phyloP scores from a whole-genome alignment of 108 stramenopile species.

The Epipyxis sp. region DNA sequence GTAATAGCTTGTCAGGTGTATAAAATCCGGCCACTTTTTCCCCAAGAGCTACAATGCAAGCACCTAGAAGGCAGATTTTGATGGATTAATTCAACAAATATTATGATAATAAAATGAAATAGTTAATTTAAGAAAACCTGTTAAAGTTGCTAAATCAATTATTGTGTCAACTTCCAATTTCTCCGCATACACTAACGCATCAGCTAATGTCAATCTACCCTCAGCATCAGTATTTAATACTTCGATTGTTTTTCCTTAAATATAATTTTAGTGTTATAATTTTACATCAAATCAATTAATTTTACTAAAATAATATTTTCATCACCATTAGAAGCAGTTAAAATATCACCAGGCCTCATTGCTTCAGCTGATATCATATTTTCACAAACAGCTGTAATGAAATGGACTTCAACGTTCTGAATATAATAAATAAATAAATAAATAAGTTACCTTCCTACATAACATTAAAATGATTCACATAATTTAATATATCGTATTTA shows the following conservation, averaged over 20 bases:
- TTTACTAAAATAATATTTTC: conserved; percentile 76
- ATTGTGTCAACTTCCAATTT: conserved; percentile 78
- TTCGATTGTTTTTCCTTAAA: conserved; percentile 32
- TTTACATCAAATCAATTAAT: too few relatives aligned
- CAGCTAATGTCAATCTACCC: conserved; percentile 91
- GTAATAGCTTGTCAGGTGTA: conserved; percentile 68
- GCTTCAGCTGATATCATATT: conserved; percentile 92
- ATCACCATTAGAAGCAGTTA: conserved; percentile 96
- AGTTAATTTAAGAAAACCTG: too few relatives aligned
- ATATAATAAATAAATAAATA: background rate
- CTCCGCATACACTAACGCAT: conserved; percentile 93
- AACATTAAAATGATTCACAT: too few relatives aligned
- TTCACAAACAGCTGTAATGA: conserved; percentile 84
- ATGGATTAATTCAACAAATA: too few relatives aligned
- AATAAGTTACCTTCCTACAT: too few relatives aligned
- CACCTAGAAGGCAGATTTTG: too few relatives aligned
- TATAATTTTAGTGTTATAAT: too few relatives aligned
- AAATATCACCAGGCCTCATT: conserved; percentile 82
- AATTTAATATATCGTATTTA: too few relatives aligned
- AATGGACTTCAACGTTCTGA: conserved; percentile 57
- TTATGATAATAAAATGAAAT: too few relatives aligned
- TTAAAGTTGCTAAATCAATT: conserved; percentile 83
- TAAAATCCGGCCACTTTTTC: conserved; percentile 68
- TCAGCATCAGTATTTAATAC: conserved; percentile 93
- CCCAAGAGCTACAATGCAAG: conserved; percentile 74